Percentiles rank a stretch among this genome's conserved stretches.
phyloP scores from a whole-genome alignment of 352 stramenopile species.

The Aphanomyces invadans region DNA sequence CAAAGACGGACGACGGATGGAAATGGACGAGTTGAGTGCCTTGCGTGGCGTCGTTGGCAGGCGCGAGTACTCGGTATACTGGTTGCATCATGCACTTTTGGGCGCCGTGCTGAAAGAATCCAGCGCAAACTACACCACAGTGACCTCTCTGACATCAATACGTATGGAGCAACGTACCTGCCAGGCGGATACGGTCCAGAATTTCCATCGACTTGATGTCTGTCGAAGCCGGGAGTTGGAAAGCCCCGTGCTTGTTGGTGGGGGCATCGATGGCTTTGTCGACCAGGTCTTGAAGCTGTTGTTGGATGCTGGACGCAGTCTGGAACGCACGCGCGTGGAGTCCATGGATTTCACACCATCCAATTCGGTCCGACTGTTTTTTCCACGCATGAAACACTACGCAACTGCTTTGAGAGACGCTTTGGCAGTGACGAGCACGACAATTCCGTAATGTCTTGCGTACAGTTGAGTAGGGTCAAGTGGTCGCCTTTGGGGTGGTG shows the following conservation, averaged over 20 bases:
- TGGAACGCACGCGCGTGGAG: constrained; percentile 47
- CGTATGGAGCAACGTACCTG: constrained; percentile 26
- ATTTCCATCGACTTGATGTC: background rate
- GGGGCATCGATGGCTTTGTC: constrained; percentile 26
- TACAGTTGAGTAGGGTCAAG: background rate
- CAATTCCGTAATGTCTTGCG: too few species aligned
- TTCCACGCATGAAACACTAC: constrained; percentile 34
- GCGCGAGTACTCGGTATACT: constrained; percentile 36
- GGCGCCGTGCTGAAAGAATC: constrained; percentile 61
- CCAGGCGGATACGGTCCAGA: constrained; percentile 34
- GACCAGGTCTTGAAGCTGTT: constrained; percentile 57
- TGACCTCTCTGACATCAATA: too few species aligned
- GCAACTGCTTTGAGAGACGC: background rate
- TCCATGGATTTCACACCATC: constrained; percentile 46
- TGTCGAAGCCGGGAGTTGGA: background rate
- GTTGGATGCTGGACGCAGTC: constrained; percentile 42
- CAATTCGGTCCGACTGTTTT: constrained; percentile 26
- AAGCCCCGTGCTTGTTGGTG: constrained; percentile 28
- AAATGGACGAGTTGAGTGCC: constrained; percentile 49
- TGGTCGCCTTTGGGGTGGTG: constrained; percentile 18
- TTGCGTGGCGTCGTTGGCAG: background rate
- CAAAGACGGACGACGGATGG: constrained; percentile 45
- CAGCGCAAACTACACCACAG: constrained; percentile 41
- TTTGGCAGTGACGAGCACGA: background rate
- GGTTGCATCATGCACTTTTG: constrained; percentile 51